Evolutionary conservation across 2,329 filamentous ascomycete genomes (phyloP).

Genomic region (Dactylellina leptospora): DNA sequence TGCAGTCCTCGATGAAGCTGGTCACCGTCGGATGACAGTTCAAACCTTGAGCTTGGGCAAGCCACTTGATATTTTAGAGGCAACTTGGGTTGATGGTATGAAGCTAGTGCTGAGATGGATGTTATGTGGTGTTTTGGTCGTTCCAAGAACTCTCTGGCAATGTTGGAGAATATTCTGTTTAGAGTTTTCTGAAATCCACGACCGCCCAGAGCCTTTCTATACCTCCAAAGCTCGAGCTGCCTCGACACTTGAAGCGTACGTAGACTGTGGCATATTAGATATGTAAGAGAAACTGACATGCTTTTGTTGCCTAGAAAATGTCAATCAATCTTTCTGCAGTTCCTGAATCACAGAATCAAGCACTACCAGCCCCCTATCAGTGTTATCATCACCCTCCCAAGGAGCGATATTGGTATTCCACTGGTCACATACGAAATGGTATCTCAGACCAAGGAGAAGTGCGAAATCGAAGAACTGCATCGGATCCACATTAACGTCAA

Average conservation of each 20-base stretch:
- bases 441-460: neutral
- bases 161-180: constrained; percentile 55
- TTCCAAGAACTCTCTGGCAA: constrained; percentile 55
- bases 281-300: neutral
- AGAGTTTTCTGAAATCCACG: constrained; percentile 54
- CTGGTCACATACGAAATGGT: neutral
- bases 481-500: constrained; percentile 13
- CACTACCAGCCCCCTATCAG: constrained; percentile 12
- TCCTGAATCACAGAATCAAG: neutral
- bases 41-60: constrained; percentile 54
- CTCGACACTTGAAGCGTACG: constrained; percentile 54
- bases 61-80: constrained; percentile 54
- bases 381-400: neutral
- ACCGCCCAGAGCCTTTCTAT: constrained; percentile 53
- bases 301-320: constrained; percentile 2
- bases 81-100: constrained; percentile 50
- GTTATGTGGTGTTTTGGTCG: constrained; percentile 54
- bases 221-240: constrained; percentile 53
- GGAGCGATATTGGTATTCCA: constrained; percentile 5
- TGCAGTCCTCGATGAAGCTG: constrained; percentile 53
- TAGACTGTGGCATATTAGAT: neutral
- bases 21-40: constrained; percentile 55
- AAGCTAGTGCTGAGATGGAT: constrained; percentile 55
- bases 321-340: constrained; percentile 16
- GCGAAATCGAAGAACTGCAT: neutral